These are phyloP conservation scores for Aspergillus neoniger DNA, from an alignment of 2,329 filamentous ascomycete genomes.

Conservation along the genomic window DNA sequence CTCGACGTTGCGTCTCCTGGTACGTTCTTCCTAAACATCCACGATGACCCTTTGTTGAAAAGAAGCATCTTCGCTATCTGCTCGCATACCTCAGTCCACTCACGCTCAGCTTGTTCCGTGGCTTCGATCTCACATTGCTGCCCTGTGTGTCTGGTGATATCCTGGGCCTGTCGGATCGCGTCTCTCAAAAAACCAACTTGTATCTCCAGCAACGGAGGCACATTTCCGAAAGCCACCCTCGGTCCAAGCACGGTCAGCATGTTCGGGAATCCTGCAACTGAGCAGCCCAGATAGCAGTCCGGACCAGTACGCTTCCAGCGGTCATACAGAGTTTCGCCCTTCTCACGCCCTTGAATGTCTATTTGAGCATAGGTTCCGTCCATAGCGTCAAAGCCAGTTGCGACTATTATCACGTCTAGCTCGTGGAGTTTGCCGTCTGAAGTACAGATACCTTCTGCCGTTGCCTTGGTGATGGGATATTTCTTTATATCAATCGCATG, in stretches of 20 bases:
- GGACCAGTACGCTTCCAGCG: constrained; percentile 25
- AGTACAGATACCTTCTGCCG: constrained; percentile 39
- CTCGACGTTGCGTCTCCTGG: not conserved
- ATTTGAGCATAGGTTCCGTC: constrained; percentile 41
- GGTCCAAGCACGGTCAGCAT: constrained; percentile 47
- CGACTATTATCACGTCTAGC: constrained; percentile 29
- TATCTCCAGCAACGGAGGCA: constrained; percentile 33
- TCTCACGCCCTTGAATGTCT: constrained; percentile 33
- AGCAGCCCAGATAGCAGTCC: constrained; percentile 20
- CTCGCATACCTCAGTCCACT: constrained; percentile 6
- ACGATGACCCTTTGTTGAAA: not conserved
- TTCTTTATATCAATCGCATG: constrained; percentile 43
- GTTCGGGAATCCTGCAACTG: constrained; percentile 46
- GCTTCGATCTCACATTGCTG: constrained; percentile 13
- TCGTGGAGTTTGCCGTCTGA: constrained; percentile 35
- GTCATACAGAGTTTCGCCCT: not conserved
- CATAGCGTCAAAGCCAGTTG: constrained; percentile 36
- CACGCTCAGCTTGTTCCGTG: constrained; percentile 1
- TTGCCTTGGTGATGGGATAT: constrained; percentile 32
- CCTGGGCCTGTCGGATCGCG: not conserved
- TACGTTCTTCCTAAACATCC: not conserved
- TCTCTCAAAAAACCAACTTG: not conserved
- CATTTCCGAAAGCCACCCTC: constrained; percentile 37
- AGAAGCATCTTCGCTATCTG: not conserved
- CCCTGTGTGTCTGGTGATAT: not conserved